These are phyloP conservation scores for Coelastrella sp. DNA, from an alignment of 139 green algal species.

Conservation along the genomic window DNA sequence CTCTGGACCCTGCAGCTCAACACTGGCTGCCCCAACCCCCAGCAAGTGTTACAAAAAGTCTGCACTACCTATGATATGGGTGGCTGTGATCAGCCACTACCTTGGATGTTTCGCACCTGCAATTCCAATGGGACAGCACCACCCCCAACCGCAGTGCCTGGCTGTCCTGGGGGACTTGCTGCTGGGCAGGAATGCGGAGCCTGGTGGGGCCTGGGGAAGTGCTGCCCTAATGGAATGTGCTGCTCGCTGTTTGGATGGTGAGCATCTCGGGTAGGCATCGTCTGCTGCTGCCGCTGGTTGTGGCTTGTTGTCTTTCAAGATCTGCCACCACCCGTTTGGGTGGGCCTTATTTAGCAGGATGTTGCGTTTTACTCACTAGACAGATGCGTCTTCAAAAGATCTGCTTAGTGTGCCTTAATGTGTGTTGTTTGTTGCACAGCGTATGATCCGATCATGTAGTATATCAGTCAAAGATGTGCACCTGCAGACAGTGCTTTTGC, in stretches of 20 bases:
- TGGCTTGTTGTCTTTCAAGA: no score
- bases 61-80: conserved; percentile 3
- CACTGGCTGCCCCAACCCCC: conserved; percentile 22
- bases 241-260: not conserved
- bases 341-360: no score
- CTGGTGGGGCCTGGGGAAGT: not conserved
- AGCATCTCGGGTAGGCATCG: no score
- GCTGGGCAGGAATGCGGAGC: not conserved
- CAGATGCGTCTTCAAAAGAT: no score
- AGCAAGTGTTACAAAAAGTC: conserved; percentile 1
- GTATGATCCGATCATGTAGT: no score
- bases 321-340: no score
- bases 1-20: conserved; percentile 8
- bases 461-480: no score
- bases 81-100: not conserved
- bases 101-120: not conserved
- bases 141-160: not conserved
- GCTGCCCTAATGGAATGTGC: not conserved
- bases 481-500: no score
- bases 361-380: no score
- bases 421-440: no score
- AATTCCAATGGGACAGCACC: not conserved
- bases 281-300: no score
- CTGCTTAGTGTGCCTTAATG: no score
- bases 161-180: not conserved